Base-by-base conservation (phyloP, 257 asterid species). In the Penstemon eatonii region DNA sequence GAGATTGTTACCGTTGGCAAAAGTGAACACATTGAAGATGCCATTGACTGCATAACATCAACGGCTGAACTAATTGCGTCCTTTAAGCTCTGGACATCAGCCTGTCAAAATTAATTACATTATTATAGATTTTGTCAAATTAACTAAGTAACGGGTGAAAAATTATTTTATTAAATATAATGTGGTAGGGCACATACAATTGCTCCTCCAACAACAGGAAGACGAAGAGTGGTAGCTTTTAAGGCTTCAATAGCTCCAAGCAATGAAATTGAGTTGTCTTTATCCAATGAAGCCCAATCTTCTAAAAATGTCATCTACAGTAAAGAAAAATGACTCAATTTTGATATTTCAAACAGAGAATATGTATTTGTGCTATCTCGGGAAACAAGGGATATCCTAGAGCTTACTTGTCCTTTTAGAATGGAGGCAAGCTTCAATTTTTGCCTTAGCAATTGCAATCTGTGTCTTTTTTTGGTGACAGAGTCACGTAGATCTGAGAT, bases 211-310 rank as follows among this genome's bases (percentile, higher is more conserved):
- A 78, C 80, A 56, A 89, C 84, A 5, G 99, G 96, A 63, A 93
- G 96, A 43, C 95, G 95, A 56, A 93, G 91, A 66, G 95, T 90
- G 88, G 97, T 93, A 60, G 95, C 97, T 68, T 79, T 90, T 75
- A 93, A 79, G 58, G 97, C 92, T 83, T 90, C 97, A 50, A 83
- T 93, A 56, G 92, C 96, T 67, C 99, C 97, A 44, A 79, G 73
- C 76, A 93, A 69, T 73, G 92, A 84, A 56, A 85, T 75, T 4
- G 75, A 81, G 73, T 90, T 96, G 63, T 84, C 94, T 73, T 88
- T 86, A 63, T 87, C 99, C 68, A 86, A 55, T 38, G 83, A 82
- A 37, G 83, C 87, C 96, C 96, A 90, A 56, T 77, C 87, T 76
- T 87, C 97, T 69, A 93, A 78, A 71, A 42, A 77, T 42, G 56